Percentiles rank a stretch among this genome's conserved stretches.
These are phyloP conservation scores for Malus hybrid DNA, from an alignment of 331 rosid genomes.

Conservation along the genomic window DNA sequence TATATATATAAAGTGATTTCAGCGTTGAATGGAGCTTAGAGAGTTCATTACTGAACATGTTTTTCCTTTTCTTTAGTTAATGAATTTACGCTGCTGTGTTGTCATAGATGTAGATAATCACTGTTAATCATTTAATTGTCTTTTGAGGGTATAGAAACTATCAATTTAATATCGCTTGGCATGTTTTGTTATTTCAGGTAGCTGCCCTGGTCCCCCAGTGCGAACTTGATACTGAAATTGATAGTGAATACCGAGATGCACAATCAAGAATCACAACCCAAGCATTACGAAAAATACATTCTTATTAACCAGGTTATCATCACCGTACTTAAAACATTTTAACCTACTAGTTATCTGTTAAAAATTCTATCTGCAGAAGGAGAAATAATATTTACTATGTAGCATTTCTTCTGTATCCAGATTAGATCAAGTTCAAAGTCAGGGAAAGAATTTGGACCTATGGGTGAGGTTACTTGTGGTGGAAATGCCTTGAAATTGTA, in stretches of 20 bases:
- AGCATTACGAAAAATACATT: conserved; percentile 66
- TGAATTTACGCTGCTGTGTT: background rate
- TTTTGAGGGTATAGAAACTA: background rate
- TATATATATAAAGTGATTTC: background rate
- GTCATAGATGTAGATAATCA: background rate
- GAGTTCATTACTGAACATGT: background rate
- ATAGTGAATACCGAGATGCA: conserved; percentile 26
- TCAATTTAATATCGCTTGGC: background rate
- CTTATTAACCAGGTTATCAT: conserved; percentile 68
- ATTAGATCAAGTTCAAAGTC: conserved; percentile 48
- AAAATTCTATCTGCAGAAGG: background rate
- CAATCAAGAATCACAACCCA: conserved; percentile 59
- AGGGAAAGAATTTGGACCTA: conserved; percentile 28
- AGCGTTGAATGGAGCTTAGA: background rate
- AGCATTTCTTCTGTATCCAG: conserved; percentile 29
- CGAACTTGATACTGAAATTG: conserved; percentile 58
- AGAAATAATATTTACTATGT: conserved; percentile 11
- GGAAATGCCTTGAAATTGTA: conserved; percentile 87
- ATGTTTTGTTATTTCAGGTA: conserved; percentile 41
- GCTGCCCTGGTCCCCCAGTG: conserved; percentile 84
- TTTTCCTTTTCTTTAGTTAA: background rate
- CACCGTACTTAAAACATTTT: conserved; percentile 2
- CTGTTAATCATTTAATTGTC: background rate
- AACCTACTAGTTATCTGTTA: background rate
- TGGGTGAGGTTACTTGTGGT: conserved; percentile 80